phyloP scores from a whole-genome alignment of 192 early-diverging fungal genomes.

The Allomyces macrogynus region DNA sequence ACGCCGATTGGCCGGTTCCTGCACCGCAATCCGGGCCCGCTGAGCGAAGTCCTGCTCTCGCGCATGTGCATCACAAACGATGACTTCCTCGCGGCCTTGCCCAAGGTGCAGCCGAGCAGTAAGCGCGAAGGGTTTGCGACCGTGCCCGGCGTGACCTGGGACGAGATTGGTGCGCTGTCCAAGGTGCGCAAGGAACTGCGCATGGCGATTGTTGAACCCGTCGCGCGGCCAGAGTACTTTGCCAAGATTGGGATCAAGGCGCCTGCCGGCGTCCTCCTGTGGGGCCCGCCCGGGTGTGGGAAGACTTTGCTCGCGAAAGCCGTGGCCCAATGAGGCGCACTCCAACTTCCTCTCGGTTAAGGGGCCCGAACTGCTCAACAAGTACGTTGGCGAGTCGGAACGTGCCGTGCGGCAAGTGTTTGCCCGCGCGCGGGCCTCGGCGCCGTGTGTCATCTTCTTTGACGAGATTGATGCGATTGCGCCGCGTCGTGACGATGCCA shows the following conservation, averaged over 20 bases:
- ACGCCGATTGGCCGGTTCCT: constrained; percentile 53
- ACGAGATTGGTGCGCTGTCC: constrained; percentile 78
- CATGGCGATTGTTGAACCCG: constrained; percentile 91
- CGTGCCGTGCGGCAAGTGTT: constrained; percentile 89
- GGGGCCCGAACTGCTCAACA: constrained; percentile 92
- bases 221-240: constrained; percentile 75
- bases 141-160: constrained; percentile 87
- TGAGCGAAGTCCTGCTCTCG: constrained; percentile 62
- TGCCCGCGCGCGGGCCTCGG: constrained; percentile 71
- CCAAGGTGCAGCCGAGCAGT: constrained; percentile 83
- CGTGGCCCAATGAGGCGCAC: constrained; percentile 87
- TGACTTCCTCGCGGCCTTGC: constrained; percentile 70
- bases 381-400: constrained; percentile 98
- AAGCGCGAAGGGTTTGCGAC: constrained; percentile 99
- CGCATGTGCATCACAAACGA: constrained; percentile 57
- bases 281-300: constrained; percentile 96
- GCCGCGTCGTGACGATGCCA: constrained; percentile 65
- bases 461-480: constrained; percentile 93
- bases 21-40: constrained; percentile 38
- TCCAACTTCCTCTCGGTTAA: constrained; percentile 98
- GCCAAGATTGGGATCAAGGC: constrained; percentile 69
- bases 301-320: constrained; percentile 96
- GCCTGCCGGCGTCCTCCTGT: constrained; percentile 81
- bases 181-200: constrained; percentile 75
- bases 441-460: constrained; percentile 94